These are phyloP conservation scores for Exophiala bonariae DNA, from an alignment of 2,329 filamentous ascomycete genomes.

Conservation along the genomic window DNA sequence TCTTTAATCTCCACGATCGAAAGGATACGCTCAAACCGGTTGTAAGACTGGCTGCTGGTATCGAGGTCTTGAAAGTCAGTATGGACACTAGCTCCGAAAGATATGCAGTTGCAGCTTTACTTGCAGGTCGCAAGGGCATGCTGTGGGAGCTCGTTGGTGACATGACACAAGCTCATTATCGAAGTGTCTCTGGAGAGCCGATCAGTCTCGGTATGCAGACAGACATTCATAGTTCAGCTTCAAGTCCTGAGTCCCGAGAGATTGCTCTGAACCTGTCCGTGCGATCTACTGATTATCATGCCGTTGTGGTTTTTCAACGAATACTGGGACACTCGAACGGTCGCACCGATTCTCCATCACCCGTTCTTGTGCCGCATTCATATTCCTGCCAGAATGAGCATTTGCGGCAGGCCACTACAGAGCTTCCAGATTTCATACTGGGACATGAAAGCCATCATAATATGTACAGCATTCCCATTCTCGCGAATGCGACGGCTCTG, in stretches of 20 bases:
- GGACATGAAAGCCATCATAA: not conserved
- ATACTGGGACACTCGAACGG: not conserved
- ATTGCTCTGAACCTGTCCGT: constrained; percentile 6
- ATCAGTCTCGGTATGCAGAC: constrained; percentile 22
- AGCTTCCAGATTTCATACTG: not conserved
- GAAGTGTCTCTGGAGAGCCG: constrained; percentile 20
- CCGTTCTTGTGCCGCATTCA: constrained; percentile 3
- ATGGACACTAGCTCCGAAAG: constrained; percentile 62
- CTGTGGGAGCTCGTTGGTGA: constrained; percentile 53
- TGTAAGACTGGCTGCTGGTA: constrained; percentile 57
- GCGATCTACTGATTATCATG: constrained; percentile 3
- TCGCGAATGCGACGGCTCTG: constrained; percentile 21
- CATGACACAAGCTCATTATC: constrained; percentile 24
- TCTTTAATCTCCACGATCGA: constrained; percentile 50
- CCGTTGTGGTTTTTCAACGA: not conserved
- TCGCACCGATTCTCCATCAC: constrained; percentile 2
- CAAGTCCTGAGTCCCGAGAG: not conserved
- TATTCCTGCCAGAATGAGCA: constrained; percentile 14
- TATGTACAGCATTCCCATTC: constrained; percentile 9
- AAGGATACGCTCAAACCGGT: constrained; percentile 43
- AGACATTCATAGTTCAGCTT: constrained; percentile 12
- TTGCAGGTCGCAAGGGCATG: constrained; percentile 62
- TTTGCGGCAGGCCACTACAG: constrained; percentile 2
- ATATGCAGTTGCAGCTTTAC: constrained; percentile 58
- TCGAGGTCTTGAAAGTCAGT: constrained; percentile 58